Evolutionary conservation across 2,329 filamentous ascomycete species (phyloP).

Genomic region (Fusarium verrucosum): DNA sequence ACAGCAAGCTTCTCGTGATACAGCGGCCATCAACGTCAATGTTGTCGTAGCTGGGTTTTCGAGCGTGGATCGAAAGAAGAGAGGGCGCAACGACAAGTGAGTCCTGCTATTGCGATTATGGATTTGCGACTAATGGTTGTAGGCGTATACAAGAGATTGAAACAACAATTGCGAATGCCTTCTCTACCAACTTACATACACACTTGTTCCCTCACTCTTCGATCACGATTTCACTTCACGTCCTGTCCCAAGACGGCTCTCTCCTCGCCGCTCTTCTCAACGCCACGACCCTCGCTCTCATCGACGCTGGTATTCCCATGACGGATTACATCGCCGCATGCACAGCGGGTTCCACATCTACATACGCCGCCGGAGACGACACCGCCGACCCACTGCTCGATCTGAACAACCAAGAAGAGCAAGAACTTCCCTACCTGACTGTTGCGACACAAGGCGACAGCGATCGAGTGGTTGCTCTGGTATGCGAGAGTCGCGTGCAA

Average conservation of each 20-base stretch:
- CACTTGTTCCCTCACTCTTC: conserved; percentile 89
- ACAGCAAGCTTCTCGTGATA: conserved; percentile 58
- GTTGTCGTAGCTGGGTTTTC: conserved; percentile 89
- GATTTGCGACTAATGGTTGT: background rate
- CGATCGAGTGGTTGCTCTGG: conserved; percentile 79
- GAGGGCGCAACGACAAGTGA: conserved; percentile 80
- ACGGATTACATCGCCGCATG: conserved; percentile 88
- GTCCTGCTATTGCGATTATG: conserved; percentile 39
- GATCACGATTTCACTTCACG: conserved; percentile 84
- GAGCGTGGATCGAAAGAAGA: conserved; percentile 83
- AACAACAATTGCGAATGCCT: conserved; percentile 79
- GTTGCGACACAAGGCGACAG: conserved; percentile 79
- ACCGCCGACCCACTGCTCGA: conserved; percentile 80
- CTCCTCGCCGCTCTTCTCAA: conserved; percentile 91
- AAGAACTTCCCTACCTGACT: conserved; percentile 88
- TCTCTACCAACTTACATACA: conserved; percentile 81
- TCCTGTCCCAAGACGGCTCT: conserved; percentile 89
- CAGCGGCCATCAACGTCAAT: conserved; percentile 75
- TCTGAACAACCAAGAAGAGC: conserved; percentile 81
- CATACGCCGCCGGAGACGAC: conserved; percentile 72
- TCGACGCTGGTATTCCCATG: conserved; percentile 97
- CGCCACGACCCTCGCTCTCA: conserved; percentile 86
- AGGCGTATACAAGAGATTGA: conserved; percentile 85
- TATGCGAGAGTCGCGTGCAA: conserved; percentile 91
- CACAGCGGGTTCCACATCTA: conserved; percentile 82